Evolutionary conservation across 2,329 filamentous ascomycete genomes (phyloP).

Genomic region (Colletotrichum cordylinicola): DNA sequence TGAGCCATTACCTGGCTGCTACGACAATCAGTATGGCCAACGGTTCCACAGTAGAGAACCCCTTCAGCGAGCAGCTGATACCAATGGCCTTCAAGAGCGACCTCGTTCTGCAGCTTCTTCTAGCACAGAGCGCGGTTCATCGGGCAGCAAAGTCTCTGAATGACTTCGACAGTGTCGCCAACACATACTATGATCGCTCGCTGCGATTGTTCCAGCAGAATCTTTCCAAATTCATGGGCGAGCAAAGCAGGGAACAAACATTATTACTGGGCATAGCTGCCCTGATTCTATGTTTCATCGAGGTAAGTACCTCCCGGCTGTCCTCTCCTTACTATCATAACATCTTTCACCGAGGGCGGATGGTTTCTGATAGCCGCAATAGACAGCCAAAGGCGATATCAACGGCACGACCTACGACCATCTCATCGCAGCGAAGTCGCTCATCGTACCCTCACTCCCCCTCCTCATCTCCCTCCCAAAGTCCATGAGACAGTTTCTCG

Average conservation of each 20-base stretch:
- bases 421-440: conserved; percentile 46
- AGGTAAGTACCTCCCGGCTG: conserved; percentile 36
- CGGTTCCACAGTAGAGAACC: conserved; percentile 50
- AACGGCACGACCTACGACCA: conserved; percentile 51
- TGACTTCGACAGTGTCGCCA: conserved; percentile 34
- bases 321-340: accelerated
- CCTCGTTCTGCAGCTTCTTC: conserved; percentile 49
- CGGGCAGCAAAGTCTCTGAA: conserved; percentile 35
- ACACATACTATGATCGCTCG: conserved; percentile 40
- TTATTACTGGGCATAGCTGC: conserved; percentile 49
- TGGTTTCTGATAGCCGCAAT: background rate
- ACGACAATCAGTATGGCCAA: conserved; percentile 54
- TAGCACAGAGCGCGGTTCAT: conserved; percentile 49
- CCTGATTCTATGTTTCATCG: conserved; percentile 51
- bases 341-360: accelerated
- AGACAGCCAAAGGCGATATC: conserved; percentile 48
- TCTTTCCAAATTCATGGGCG: conserved; percentile 21
- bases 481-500: conserved; percentile 48
- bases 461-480: conserved; percentile 27
- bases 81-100: conserved; percentile 51
- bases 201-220: conserved; percentile 38
- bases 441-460: conserved; percentile 23
- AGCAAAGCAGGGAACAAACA: conserved; percentile 36
- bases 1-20: conserved; percentile 49
- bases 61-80: conserved; percentile 50